Base-by-base conservation (phyloP, 164 flowering plant species). In the Liriodendron chinense region DNA sequence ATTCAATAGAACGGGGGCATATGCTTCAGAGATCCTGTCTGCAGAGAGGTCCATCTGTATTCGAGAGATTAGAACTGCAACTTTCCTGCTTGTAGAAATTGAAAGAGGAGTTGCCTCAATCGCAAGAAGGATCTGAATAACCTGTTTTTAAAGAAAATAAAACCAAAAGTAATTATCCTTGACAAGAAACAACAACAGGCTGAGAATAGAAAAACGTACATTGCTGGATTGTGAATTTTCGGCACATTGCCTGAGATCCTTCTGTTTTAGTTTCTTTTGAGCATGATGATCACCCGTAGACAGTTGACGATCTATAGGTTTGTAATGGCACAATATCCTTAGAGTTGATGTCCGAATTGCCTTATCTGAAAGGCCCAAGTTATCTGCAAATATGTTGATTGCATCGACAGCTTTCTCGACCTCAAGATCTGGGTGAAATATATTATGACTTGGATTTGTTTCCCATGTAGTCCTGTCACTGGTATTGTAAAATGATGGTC, bases 81-180 rank as follows among this genome's bases (percentile, higher is more conserved):
- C 80, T 74, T 82, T 88, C 77, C 98, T 87, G 86, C 94, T 92
- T 34, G 92, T 89, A 65, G 89, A 82, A 72, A 92, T 73, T 25
- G 98, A 90, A 75, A 88, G 85, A 50, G 94, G 85, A 22, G 91
- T 89, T 24, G 75, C 70, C 80, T 96, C 99, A 75, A 96, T 85
- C 3, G 82, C 81, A 75, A 80, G 88, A 23, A 96, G 88, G n/a
- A 89, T 83, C 75, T 83, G 83, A 74, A 90, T 81, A 78, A 90
- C 98, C 99, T 96, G 89, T 47, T 65, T 73, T 49, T 18, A 23
- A 53, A 26, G 4, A 43, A 47, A 47, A 62, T 24, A 8, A 24
- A 26, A 43, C 7, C 13, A 56, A 7, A 34, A 63, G 24, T 16
- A 62, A 72, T 53, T 16, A 72, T 10, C 62, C 2, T 12, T n/a